These are phyloP conservation scores for Trichoderma gracile DNA, from an alignment of 2,329 filamentous ascomycete genomes.

Conservation along the genomic window DNA sequence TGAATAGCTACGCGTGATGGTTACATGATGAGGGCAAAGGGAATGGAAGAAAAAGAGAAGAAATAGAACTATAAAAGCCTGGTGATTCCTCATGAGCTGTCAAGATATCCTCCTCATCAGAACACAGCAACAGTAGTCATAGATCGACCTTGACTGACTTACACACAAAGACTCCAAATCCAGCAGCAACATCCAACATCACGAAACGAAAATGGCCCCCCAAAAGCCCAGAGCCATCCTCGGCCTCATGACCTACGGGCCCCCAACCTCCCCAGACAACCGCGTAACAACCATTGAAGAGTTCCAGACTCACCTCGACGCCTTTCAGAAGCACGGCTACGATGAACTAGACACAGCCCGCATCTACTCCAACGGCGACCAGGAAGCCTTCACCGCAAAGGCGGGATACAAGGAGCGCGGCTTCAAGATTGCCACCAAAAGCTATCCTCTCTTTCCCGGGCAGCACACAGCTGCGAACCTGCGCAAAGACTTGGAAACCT, in stretches of 20 bases:
- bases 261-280: constrained; percentile 1
- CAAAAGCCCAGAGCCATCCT: constrained; percentile 19
- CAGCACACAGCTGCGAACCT: constrained; percentile 15
- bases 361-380: constrained; percentile 8
- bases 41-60: no score
- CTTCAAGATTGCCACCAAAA: constrained; percentile 20
- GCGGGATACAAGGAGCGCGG: constrained; percentile 22
- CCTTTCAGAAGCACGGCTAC: constrained; percentile 13
- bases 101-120: no score
- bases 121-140: no score
- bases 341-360: constrained; percentile 22
- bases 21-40: no score
- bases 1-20: no score
- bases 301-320: constrained; percentile 3
- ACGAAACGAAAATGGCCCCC: constrained; percentile 6
- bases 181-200: neutral
- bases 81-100: no score
- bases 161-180: neutral
- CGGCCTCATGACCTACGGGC: constrained; percentile 24
- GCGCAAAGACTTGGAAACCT: constrained; percentile 20
- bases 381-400: constrained; percentile 22
- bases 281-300: constrained; percentile 20
- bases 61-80: no score
- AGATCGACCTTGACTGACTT: no score
- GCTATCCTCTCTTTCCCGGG: neutral